phyloP scores from a whole-genome alignment of 352 stramenopile genomes.

The Albugo laibachii region DNA sequence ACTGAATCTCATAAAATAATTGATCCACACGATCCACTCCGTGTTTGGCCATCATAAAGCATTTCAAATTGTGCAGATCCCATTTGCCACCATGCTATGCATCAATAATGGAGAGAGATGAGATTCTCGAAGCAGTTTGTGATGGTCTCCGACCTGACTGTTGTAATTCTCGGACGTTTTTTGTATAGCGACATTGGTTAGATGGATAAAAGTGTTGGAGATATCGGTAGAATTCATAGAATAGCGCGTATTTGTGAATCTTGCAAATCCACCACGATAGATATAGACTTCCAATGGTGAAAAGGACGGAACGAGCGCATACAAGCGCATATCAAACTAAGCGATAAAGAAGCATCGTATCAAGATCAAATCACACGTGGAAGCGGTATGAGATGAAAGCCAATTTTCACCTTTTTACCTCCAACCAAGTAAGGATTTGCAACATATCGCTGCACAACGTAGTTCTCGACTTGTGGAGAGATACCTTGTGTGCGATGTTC shows the following conservation, averaged over 20 bases:
- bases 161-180: slow-evolving; percentile 90
- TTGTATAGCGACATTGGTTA: slow-evolving; percentile 90
- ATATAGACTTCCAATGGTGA: slow-evolving; percentile 82
- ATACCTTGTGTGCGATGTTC: slow-evolving; percentile 67
- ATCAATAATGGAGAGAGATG: neutral
- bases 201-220: slow-evolving; percentile 84
- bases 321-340: slow-evolving; percentile 84
- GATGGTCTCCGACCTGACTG: slow-evolving; percentile 20
- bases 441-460: slow-evolving; percentile 90
- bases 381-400: neutral
- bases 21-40: slow-evolving; percentile 57
- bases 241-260: slow-evolving; percentile 85
- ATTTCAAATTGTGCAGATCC: slow-evolving; percentile 80
- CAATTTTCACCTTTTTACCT: slow-evolving; percentile 68
- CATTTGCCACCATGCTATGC: slow-evolving; percentile 78
- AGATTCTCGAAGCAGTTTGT: neutral
- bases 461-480: slow-evolving; percentile 76
- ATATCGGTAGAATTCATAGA: slow-evolving; percentile 78
- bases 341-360: neutral
- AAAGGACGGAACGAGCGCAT: slow-evolving; percentile 86
- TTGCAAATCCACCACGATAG: slow-evolving; percentile 79
- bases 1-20: slow-evolving; percentile 82
- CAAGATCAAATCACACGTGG: neutral
- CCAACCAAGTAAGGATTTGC: slow-evolving; percentile 85
- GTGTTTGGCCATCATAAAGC: slow-evolving; percentile 82